A percentile compares a stretch with the other conserved stretches of the same genome.
phyloP scores from a whole-genome alignment of 768 basidiomycete genomes.

The Panus rudis region DNA sequence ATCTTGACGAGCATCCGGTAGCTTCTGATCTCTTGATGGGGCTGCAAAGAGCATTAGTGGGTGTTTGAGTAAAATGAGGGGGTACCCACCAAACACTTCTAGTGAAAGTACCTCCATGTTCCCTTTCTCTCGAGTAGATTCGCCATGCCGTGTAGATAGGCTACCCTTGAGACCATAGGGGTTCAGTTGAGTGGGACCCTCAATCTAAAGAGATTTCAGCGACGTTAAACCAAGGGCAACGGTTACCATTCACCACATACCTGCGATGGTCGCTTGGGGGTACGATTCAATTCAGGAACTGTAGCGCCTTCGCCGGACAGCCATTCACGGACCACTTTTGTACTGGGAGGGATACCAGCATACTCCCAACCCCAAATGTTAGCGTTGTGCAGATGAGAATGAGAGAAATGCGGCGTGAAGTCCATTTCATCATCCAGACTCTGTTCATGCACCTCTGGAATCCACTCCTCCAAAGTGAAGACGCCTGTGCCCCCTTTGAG shows the following conservation, averaged over 20 bases:
- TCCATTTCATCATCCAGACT: neutral
- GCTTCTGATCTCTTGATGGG: slow-evolving; percentile 47
- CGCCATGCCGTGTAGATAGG: slow-evolving; percentile 34
- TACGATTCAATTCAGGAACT: slow-evolving; percentile 13
- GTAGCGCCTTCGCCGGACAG: slow-evolving; percentile 24
- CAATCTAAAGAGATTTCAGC: slow-evolving; percentile 38
- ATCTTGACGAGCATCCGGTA: slow-evolving; percentile 64
- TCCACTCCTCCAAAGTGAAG: slow-evolving; percentile 56
- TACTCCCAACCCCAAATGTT: slow-evolving; percentile 75
- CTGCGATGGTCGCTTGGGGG: slow-evolving; percentile 40
- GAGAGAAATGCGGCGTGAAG: neutral
- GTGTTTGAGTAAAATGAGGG: neutral
- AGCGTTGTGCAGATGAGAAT: slow-evolving; percentile 14
- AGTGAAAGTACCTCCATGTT: slow-evolving; percentile 75
- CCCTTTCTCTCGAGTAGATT: slow-evolving; percentile 49
- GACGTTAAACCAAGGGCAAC: no score
- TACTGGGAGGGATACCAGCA: slow-evolving; percentile 59
- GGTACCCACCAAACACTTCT: slow-evolving; percentile 72
- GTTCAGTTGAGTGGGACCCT: slow-evolving; percentile 72
- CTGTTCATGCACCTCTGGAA: slow-evolving; percentile 6
- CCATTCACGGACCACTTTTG: slow-evolving; percentile 49
- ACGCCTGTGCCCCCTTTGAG: slow-evolving; percentile 61
- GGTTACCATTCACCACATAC: no score
- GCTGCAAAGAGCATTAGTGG: slow-evolving; percentile 31
- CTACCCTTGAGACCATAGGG: slow-evolving; percentile 61